Evolutionary conservation across 192 early-diverging fungal species (phyloP).

Genomic region (Coemansia sp.): DNA sequence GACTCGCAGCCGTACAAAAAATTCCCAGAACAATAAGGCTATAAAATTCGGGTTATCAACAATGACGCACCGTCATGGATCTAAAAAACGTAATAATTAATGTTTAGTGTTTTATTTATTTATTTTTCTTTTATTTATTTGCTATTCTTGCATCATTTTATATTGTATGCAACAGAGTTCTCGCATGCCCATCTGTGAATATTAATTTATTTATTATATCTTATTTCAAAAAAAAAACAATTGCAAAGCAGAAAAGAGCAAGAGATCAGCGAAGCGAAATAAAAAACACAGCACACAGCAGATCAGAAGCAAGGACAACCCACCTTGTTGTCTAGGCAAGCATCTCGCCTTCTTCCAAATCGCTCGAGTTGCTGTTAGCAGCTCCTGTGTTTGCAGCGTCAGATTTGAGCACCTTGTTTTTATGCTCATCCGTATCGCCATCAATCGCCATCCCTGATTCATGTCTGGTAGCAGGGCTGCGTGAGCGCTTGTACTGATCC

Average conservation of each 20-base stretch:
- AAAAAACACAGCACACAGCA: not conserved
- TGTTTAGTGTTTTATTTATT: not conserved
- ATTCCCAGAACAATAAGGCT: not conserved
- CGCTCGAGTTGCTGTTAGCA: constrained; percentile 11
- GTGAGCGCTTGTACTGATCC: constrained; percentile 21
- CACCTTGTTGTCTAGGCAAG: constrained; percentile 8
- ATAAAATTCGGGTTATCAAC: not conserved
- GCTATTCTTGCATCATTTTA: not conserved
- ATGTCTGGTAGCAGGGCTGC: constrained; percentile 11
- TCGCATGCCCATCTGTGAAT: not conserved
- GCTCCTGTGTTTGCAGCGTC: not conserved
- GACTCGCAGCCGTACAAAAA: not conserved
- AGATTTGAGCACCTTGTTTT: too few species aligned
- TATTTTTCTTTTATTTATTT: not conserved
- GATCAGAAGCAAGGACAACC: too few species aligned
- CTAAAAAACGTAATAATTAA: too few species aligned
- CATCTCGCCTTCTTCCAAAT: constrained; percentile 49
- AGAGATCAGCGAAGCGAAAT: too few species aligned
- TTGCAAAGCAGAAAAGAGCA: too few species aligned
- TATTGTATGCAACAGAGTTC: not conserved
- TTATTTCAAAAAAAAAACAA: too few species aligned
- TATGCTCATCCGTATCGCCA: too few species aligned
- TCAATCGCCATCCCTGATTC: not conserved
- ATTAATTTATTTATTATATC: too few species aligned
- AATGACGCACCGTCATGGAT: too few species aligned